These are phyloP conservation scores for Zea luxurians DNA, from an alignment of 176 grass and related monocot species.

Conservation along the genomic window DNA sequence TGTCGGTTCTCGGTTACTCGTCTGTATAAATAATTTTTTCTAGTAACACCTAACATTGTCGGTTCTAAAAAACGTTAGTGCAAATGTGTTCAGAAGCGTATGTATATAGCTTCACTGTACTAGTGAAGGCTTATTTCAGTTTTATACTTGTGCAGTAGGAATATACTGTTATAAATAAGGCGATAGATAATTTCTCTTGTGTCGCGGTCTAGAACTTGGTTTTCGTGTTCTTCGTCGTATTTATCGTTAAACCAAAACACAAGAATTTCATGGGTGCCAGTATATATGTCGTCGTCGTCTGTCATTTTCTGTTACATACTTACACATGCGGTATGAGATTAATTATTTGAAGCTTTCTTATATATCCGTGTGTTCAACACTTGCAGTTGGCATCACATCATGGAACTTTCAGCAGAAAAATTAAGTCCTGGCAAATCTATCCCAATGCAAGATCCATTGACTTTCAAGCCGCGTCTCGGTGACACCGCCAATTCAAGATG, in stretches of 20 bases:
- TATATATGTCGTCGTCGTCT: not conserved
- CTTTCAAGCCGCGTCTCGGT: not conserved
- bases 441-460: not conserved
- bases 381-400: no score
- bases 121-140: not conserved
- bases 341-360: no score
- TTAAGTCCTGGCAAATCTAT: no score
- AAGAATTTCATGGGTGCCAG: not conserved
- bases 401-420: no score
- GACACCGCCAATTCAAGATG: no score
- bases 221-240: not conserved
- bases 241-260: not conserved
- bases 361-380: not conserved
- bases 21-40: no score
- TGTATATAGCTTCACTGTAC: no score
- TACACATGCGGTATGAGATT: no score
- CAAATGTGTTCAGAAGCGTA: no score
- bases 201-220: not conserved
- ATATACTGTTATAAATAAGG: no score
- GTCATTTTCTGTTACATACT: not conserved
- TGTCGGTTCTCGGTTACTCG: no score
- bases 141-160: not conserved
- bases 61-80: no score
- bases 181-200: not conserved
- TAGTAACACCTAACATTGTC: fast-evolving